Conservation (phyloP, 768 basidiomycete species). For the Dioszegia hungarica region DNA sequence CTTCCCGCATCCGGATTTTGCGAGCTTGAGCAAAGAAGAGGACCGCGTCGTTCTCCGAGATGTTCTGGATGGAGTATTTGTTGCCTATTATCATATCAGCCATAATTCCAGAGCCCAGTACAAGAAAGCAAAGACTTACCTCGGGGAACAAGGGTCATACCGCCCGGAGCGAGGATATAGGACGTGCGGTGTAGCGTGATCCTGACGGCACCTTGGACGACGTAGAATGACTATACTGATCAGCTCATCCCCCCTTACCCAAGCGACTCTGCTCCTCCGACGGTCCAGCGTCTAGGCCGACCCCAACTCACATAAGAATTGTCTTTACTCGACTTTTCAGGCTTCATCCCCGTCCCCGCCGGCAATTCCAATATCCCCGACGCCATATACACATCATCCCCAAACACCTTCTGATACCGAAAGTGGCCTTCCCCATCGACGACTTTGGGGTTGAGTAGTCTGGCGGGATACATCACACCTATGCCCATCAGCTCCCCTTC, state of each 20-base stretch:
- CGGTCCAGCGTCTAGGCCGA: too few species aligned
- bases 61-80: conserved; percentile 83
- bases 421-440: conserved; percentile 62
- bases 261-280: too few species aligned
- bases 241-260: neutral
- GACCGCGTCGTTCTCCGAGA: conserved; percentile 59
- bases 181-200: conserved; percentile 75
- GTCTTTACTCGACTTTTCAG: conserved; percentile 81
- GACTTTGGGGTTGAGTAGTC: conserved; percentile 60
- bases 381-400: conserved; percentile 84
- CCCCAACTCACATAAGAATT: conserved; percentile 73
- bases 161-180: conserved; percentile 72
- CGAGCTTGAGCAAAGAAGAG: conserved; percentile 90
- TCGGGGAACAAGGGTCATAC: conserved; percentile 84
- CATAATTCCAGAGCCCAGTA: too few species aligned
- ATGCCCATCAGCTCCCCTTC: conserved; percentile 5
- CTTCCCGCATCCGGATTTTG: conserved; percentile 36
- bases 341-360: conserved; percentile 65
- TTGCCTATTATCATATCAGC: conserved; percentile 72
- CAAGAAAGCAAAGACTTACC: conserved; percentile 54
- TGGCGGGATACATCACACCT: conserved; percentile 76
- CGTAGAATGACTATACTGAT: conserved; percentile 61
- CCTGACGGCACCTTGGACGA: conserved; percentile 82
- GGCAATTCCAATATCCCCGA: conserved; percentile 83
- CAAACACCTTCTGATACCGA: conserved; percentile 85